Evolutionary conservation across 2,329 filamentous ascomycete species (phyloP).

Genomic region (Trichoderma pleuroti): DNA sequence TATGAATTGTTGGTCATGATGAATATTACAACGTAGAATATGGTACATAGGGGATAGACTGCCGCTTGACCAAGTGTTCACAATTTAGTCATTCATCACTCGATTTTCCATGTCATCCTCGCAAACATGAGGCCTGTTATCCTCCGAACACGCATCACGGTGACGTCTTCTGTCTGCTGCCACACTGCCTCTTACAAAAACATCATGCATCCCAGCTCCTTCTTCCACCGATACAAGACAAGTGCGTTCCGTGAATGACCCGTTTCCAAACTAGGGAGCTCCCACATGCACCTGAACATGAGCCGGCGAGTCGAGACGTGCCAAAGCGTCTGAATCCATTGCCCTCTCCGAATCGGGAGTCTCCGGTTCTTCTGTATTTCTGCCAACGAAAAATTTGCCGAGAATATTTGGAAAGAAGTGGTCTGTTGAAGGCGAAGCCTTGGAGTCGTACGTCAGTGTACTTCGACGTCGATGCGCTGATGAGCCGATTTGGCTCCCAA

Average conservation of each 20-base stretch:
- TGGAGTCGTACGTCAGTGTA: slow-evolving; percentile 20
- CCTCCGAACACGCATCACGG: slow-evolving; percentile 32
- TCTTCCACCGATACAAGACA: slow-evolving; percentile 21
- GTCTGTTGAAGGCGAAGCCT: slow-evolving; percentile 16
- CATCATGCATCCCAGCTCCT: slow-evolving; percentile 25
- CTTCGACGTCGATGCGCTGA: slow-evolving; percentile 29
- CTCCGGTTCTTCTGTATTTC: slow-evolving; percentile 23
- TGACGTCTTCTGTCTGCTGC: slow-evolving; percentile 14
- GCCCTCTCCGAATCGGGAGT: background rate
- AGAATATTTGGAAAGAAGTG: slow-evolving; percentile 28
- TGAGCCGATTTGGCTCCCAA: slow-evolving; percentile 26
- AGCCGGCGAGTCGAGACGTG: background rate
- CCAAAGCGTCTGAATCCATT: background rate
- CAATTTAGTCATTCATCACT: background rate
- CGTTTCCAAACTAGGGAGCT: background rate
- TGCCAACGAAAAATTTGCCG: slow-evolving; percentile 29
- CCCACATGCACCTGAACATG: background rate
- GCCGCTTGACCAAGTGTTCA: background rate
- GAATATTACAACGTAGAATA: background rate
- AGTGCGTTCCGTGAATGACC: slow-evolving; percentile 21
- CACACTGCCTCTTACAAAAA: slow-evolving; percentile 25
- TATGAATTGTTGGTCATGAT: background rate
- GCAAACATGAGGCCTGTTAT: slow-evolving; percentile 32
- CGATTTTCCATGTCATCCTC: slow-evolving; percentile 26
- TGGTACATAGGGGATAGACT: background rate